Percentiles rank a stretch among this genome's conserved stretches.
Evolutionary conservation across 768 basidiomycete species (phyloP).

Genomic region (Psilocybe subaeruginosa): DNA sequence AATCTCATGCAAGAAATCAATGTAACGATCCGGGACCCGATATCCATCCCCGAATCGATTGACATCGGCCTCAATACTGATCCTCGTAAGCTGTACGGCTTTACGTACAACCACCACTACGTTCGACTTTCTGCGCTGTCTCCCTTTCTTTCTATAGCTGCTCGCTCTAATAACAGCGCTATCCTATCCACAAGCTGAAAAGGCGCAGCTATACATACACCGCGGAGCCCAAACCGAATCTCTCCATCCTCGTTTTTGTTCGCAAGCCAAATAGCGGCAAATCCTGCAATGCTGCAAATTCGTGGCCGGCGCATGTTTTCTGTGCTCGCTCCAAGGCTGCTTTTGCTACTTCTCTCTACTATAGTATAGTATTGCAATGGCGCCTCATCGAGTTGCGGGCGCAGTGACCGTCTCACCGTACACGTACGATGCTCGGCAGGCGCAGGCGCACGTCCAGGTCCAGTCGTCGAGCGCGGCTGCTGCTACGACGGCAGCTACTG

Average conservation of each 20-base stretch:
- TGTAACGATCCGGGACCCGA: neutral
- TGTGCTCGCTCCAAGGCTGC: slow-evolving; percentile 7
- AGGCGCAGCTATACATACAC: neutral
- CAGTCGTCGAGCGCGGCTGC: neutral
- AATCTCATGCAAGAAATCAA: neutral
- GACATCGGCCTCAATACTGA: neutral
- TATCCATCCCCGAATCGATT: neutral
- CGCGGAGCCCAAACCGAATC: neutral
- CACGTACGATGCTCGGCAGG: slow-evolving; percentile 56
- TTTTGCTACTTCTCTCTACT: slow-evolving; percentile 28
- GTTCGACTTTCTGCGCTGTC: neutral
- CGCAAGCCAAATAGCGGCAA: slow-evolving; percentile 37
- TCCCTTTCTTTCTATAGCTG: neutral
- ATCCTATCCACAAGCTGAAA: neutral
- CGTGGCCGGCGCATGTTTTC: slow-evolving; percentile 42
- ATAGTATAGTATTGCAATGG: slow-evolving; percentile 35
- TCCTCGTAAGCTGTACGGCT: neutral
- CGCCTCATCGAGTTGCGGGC: slow-evolving; percentile 48
- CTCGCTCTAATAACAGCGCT: neutral
- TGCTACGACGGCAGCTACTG: neutral
- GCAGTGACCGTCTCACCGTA: slow-evolving; percentile 58
- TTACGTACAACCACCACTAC: neutral
- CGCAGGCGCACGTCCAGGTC: slow-evolving; percentile 4
- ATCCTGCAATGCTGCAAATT: slow-evolving; percentile 38
- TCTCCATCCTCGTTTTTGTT: neutral